phyloP scores from a whole-genome alignment of 176 grass and related monocot genomes.

The Cenchrus americanus region DNA sequence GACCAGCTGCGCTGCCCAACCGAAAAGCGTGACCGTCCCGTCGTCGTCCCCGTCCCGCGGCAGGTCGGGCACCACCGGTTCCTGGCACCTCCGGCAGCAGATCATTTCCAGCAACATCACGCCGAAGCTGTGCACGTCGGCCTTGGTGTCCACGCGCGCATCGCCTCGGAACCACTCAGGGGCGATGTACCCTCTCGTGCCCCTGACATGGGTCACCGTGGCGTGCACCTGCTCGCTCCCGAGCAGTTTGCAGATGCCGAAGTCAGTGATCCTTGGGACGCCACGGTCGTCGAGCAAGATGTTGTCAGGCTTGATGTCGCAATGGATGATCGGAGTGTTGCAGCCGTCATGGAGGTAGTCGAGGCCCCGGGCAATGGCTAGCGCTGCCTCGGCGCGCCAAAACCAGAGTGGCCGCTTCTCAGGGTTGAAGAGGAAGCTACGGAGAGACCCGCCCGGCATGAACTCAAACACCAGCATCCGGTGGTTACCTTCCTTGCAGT shows the following conservation, averaged over 20 bases:
- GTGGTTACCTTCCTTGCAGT: conserved; percentile 36
- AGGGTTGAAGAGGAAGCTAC: not conserved
- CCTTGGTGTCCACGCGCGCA: not conserved
- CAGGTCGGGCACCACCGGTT: not conserved
- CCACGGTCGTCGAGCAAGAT: not conserved
- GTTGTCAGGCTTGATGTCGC: conserved; percentile 45
- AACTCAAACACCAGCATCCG: conserved; percentile 46
- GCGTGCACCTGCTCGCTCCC: not conserved
- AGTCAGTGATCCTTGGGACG: conserved; percentile 7
- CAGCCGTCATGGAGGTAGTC: conserved; percentile 35
- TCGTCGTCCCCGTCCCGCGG: not conserved
- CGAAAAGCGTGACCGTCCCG: conserved; percentile 31
- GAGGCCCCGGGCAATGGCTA: conserved; percentile 13
- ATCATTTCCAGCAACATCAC: not conserved
- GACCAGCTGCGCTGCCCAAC: conserved; percentile 35
- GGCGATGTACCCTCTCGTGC: not conserved
- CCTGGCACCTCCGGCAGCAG: conserved; percentile 11
- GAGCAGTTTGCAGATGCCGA: conserved; percentile 30
- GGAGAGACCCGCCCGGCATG: not conserved
- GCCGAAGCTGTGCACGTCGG: not conserved
- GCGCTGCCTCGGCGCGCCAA: not conserved
- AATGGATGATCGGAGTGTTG: conserved; percentile 21
- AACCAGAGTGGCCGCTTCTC: conserved; percentile 11
- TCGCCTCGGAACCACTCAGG: conserved; percentile 23
- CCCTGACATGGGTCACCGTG: not conserved